Evolutionary conservation across 2,329 filamentous ascomycete genomes (phyloP).

Genomic region (Chlorencoelia australis): DNA sequence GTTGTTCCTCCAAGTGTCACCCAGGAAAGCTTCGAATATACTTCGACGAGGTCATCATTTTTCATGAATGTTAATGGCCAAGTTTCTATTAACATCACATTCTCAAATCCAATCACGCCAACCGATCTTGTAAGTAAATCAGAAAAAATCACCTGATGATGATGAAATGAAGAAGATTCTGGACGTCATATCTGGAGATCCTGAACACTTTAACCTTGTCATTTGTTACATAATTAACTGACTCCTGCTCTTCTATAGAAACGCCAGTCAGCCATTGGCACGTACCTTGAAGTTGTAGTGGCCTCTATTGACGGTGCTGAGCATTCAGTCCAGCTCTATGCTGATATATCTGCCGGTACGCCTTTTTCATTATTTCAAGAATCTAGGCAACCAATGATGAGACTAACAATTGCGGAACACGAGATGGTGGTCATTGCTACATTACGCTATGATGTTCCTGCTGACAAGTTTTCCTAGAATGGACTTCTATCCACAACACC

Average conservation of each 20-base stretch:
- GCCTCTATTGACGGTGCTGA: constrained; percentile 48
- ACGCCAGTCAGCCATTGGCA: constrained; percentile 59
- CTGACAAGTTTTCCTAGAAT: constrained; percentile 42
- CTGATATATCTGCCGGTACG: constrained; percentile 60
- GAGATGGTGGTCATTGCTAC: background rate
- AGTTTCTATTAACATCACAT: constrained; percentile 57
- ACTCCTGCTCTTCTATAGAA: no score
- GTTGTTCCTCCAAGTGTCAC: constrained; percentile 39
- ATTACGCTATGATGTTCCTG: background rate
- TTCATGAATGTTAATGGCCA: constrained; percentile 52
- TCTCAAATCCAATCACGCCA: constrained; percentile 62
- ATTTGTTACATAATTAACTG: no score
- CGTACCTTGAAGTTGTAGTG: constrained; percentile 57
- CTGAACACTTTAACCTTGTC: no score
- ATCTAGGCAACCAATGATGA: no score
- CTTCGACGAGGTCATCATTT: constrained; percentile 61
- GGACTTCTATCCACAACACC: constrained; percentile 50
- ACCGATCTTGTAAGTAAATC: no score
- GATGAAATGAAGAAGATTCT: no score
- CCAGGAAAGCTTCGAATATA: constrained; percentile 58
- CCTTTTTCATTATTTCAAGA: constrained; percentile 6
- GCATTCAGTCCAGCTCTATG: constrained; percentile 61
- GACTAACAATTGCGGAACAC: no score
- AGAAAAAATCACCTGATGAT: no score
- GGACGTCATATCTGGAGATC: no score